Evolutionary conservation across 768 basidiomycete species (phyloP).

Genomic region (Russula vinacea): DNA sequence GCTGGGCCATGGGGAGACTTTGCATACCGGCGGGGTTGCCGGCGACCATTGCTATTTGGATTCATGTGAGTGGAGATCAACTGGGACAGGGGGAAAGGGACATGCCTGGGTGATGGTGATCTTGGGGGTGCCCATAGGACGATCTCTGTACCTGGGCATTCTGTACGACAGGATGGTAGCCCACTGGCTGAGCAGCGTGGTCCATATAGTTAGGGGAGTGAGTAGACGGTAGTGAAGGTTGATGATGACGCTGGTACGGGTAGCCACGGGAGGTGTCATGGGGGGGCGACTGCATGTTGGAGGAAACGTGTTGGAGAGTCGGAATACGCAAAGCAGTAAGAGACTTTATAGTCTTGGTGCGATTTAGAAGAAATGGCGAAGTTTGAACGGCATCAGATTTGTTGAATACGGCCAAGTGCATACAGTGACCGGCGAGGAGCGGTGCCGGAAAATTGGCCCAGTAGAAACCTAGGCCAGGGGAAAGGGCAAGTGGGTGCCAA

Average conservation of each 20-base stretch:
- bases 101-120: constrained; percentile 17
- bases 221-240: constrained; percentile 9
- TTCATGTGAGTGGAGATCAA: constrained; percentile 4
- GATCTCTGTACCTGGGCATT: constrained; percentile 17
- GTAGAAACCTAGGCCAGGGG: constrained; percentile 16
- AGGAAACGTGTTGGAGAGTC: constrained; percentile 17
- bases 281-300: constrained; percentile 25
- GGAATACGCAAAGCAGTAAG: constrained; percentile 12
- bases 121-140: constrained; percentile 19
- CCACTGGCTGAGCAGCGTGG: constrained; percentile 9
- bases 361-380: constrained; percentile 17
- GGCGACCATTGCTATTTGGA: constrained; percentile 4
- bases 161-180: constrained; percentile 11
- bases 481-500: constrained; percentile 19
- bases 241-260: constrained; percentile 23
- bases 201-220: constrained; percentile 15
- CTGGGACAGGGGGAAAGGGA: not conserved
- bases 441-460: constrained; percentile 23
- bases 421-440: constrained; percentile 22
- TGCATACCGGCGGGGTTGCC: not conserved
- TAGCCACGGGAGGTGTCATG: constrained; percentile 21
- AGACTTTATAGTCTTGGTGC: constrained; percentile 22
- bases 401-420: constrained; percentile 20
- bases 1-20: constrained; percentile 20
- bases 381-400: constrained; percentile 28